Base-by-base conservation (phyloP, 768 basidiomycete species). In the Lactarius akahatsu region DNA sequence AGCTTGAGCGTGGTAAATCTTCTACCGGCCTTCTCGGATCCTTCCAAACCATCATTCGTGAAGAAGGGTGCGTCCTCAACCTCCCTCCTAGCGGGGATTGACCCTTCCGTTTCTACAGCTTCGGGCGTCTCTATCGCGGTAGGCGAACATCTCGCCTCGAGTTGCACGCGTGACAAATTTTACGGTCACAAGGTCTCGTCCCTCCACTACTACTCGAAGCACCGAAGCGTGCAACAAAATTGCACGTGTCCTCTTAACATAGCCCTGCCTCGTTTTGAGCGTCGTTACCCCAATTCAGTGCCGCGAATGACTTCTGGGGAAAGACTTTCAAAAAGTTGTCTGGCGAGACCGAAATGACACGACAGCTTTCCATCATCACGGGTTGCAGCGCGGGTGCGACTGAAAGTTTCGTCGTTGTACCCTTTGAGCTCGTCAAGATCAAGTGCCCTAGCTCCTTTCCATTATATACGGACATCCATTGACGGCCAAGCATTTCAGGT, bases 221-320 rank as follows among this genome's bases (percentile, higher is more conserved):
- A 18, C 97, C 97, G 2, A 99, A 99, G 80, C 89, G 97, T 78
- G 97, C 97, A 18, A 92, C 95, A 57, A 99, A 98, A 84, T 92
- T 92, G 90, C 91, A 70, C 68, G 86, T 79, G 26, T 38, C 32
- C 45, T n/a, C 23, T 40, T n/a, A 41, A 52, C 26, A 54, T 23
- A 61, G 61, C 72, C 45, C 67, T 32, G 43, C 7, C 63, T 50
- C 56, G 18, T 57, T 58, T 36, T 57, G 58, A 40, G 59, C 64
- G 20, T 34, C 54, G 41, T 65, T 69, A 72, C 47, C 55, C 16
- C 69, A 20, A 52, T 54, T 55, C 54, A 67, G 66, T n/a, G 92
- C 92, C 30, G 83, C 92, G 10, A 96, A 96, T 80, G 96, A 96
- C 73, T 97, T 91, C 76, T 98, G 97, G 97, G 96, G 96, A 2